Conservation (phyloP, 2,329 filamentous ascomycete species). For the Coniochaeta prunicola region DNA sequence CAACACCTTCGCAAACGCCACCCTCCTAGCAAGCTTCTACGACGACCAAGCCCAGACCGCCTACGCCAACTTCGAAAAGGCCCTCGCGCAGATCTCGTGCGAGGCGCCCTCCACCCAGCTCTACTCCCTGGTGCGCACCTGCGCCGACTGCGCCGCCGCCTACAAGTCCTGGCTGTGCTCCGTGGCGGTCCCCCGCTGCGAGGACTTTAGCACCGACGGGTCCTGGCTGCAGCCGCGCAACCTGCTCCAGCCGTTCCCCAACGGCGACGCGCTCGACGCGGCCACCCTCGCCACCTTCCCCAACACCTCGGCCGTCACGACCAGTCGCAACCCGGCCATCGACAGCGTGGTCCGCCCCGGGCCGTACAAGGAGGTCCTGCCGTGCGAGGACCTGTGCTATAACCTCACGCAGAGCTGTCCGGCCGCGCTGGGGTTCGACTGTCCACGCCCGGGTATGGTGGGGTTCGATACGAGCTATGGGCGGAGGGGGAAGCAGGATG, state of each 20-base stretch:
- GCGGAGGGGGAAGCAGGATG: conserved; percentile 11
- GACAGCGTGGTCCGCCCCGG: conserved; percentile 68
- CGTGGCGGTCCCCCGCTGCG: conserved; percentile 85
- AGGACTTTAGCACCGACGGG: conserved; percentile 60
- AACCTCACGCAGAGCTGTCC: conserved; percentile 81
- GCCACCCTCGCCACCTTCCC: conserved; percentile 22
- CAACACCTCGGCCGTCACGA: conserved; percentile 34
- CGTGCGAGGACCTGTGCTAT: conserved; percentile 84
- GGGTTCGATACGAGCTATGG: conserved; percentile 43
- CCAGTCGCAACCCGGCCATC: conserved; percentile 65
- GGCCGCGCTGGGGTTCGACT: conserved; percentile 64
- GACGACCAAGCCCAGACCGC: conserved; percentile 64
- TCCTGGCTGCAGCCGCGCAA: conserved; percentile 61
- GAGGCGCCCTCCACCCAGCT: conserved; percentile 64
- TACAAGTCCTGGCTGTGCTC: conserved; percentile 97
- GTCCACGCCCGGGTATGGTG: conserved; percentile 45
- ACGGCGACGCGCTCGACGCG: conserved; percentile 49
- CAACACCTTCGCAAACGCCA: conserved; percentile 49
- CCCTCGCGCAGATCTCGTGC: conserved; percentile 78
- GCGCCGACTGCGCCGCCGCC: conserved; percentile 65
- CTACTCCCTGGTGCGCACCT: conserved; percentile 76
- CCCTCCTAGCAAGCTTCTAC: conserved; percentile 63
- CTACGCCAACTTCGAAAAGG: conserved; percentile 74
- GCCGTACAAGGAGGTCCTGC: conserved; percentile 88
- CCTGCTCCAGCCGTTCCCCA: conserved; percentile 61